A percentile compares a stretch with the other conserved stretches of the same genome.
Evolutionary conservation across 148 eudicot species (phyloP).

Genomic region (Polygonum maritimum): DNA sequence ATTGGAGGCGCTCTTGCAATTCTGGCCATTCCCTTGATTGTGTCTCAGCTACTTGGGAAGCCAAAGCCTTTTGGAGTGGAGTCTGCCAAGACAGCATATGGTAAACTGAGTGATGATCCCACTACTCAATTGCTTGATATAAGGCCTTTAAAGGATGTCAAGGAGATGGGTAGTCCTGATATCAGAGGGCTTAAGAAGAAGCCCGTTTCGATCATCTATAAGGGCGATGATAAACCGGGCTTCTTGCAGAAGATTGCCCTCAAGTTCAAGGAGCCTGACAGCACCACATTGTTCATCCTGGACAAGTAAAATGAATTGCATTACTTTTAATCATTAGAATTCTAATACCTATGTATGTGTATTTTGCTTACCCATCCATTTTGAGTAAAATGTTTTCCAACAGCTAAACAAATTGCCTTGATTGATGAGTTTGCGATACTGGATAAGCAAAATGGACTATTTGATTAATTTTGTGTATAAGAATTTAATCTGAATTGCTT

Average conservation of each 20-base stretch:
- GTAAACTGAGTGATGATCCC: constrained; percentile 64
- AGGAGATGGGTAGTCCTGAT: constrained; percentile 70
- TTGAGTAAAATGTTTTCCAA: not conserved
- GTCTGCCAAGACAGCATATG: constrained; percentile 66
- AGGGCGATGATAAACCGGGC: constrained; percentile 67
- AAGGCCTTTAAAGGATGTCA: constrained; percentile 44
- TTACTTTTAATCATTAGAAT: not conserved
- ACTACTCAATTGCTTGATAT: constrained; percentile 80
- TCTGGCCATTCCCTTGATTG: constrained; percentile 56
- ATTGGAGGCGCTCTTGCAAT: constrained; percentile 60
- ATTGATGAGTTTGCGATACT: not conserved
- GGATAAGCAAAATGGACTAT: not conserved
- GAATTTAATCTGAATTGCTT: not conserved
- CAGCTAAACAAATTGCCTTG: not conserved
- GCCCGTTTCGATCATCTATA: constrained; percentile 51
- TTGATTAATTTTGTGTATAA: not conserved
- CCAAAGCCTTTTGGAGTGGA: constrained; percentile 72
- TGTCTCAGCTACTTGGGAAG: constrained; percentile 60
- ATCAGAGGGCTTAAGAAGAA: constrained; percentile 66
- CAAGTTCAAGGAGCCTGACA: constrained; percentile 85
- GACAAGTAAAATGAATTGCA: constrained; percentile 64
- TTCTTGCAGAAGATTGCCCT: constrained; percentile 82
- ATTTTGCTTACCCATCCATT: not conserved
- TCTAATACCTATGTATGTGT: not conserved
- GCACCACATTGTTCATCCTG: constrained; percentile 72